Conservation (phyloP, 805 yeast genomes). For the Starmerella apis region DNA sequence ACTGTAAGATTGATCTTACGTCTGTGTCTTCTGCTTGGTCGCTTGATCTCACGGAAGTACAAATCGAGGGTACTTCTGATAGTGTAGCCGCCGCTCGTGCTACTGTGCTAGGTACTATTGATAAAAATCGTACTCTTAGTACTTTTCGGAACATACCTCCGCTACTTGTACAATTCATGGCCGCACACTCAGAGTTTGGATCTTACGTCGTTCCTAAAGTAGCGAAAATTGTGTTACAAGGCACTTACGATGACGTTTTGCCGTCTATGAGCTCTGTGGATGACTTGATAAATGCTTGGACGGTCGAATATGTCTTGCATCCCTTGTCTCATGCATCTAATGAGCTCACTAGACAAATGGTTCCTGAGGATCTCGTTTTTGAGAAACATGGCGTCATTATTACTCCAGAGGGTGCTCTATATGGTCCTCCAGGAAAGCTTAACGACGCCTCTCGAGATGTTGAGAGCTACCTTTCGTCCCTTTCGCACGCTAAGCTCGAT, state of each 20-base stretch:
- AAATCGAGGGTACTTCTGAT: constrained; percentile 9
- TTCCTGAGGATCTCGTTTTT: constrained; percentile 1
- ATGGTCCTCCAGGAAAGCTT: constrained; percentile 47
- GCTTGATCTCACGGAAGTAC: constrained; percentile 11
- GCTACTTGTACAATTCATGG: background rate
- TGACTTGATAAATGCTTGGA: background rate
- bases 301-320: constrained; percentile 5
- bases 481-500: constrained; percentile 58
- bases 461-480: constrained; percentile 48
- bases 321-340: background rate
- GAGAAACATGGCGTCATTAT: constrained; percentile 31
- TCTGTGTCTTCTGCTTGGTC: constrained; percentile 9
- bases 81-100: constrained; percentile 1
- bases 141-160: constrained; percentile 9
- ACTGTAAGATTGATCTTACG: constrained; percentile 13
- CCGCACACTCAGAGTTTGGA: background rate
- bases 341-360: background rate
- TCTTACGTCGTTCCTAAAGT: background rate
- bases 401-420: constrained; percentile 49
- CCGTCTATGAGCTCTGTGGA: constrained; percentile 13
- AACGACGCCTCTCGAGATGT: constrained; percentile 54
- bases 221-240: constrained; percentile 6
- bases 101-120: constrained; percentile 4
- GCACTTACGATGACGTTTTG: constrained; percentile 4
- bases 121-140: constrained; percentile 8